These are phyloP conservation scores for Cutaneotrichosporon mucoides DNA, from an alignment of 1,284 basidiomycete genomes.

Conservation along the genomic window DNA sequence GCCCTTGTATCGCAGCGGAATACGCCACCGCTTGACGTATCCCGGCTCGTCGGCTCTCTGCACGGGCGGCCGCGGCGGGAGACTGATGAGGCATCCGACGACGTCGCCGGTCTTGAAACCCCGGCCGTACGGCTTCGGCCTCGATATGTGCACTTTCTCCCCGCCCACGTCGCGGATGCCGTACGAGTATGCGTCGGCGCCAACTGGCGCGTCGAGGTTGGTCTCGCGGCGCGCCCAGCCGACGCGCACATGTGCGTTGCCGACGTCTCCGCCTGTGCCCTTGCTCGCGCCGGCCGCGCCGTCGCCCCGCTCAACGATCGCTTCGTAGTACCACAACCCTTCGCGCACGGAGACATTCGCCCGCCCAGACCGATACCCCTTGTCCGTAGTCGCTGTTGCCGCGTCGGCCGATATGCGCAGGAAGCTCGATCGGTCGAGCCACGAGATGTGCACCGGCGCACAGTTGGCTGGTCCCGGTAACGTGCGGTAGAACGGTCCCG, in stretches of 20 bases:
- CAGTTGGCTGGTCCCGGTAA: conserved; percentile 36
- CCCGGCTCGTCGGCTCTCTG: conserved; percentile 63
- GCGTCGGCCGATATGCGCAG: conserved; percentile 79
- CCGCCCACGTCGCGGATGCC: conserved; percentile 86
- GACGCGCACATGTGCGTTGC: conserved; percentile 69
- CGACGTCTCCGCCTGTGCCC: conserved; percentile 29
- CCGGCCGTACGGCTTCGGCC: conserved; percentile 69
- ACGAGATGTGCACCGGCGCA: conserved; percentile 48
- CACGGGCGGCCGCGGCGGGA: conserved; percentile 60
- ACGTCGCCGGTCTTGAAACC: conserved; percentile 79
- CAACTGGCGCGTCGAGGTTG: conserved; percentile 84
- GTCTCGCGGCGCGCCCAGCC: conserved; percentile 92
- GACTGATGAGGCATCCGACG: conserved; percentile 64
- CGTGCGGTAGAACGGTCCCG: conserved; percentile 44
- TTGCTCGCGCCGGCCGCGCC: conserved; percentile 52
- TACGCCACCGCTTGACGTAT: conserved; percentile 74
- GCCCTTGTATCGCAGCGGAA: conserved; percentile 91
- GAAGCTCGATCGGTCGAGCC: conserved; percentile 54
- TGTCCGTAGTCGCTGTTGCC: conserved; percentile 69
- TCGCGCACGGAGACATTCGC: conserved; percentile 84
- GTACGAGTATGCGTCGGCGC: conserved; percentile 91
- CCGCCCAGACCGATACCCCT: conserved; percentile 84
- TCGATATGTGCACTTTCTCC: conserved; percentile 80
- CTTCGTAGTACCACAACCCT: conserved; percentile 93
- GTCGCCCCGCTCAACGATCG: conserved; percentile 68